phyloP scores from a whole-genome alignment of 768 basidiomycete genomes.

The Lanmaoa rubissima region DNA sequence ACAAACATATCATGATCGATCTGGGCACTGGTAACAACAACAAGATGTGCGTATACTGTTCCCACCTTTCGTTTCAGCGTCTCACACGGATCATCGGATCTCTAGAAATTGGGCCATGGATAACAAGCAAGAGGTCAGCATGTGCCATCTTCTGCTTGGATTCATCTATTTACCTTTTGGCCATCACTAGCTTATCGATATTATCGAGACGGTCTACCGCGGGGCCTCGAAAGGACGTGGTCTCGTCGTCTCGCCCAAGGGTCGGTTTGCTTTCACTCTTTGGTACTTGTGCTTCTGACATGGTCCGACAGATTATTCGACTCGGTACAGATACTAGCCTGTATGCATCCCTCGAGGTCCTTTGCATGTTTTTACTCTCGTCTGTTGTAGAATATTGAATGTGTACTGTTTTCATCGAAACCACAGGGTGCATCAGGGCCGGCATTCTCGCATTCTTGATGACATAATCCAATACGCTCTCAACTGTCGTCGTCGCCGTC shows the following conservation, averaged over 20 bases:
- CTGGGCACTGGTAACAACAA: slow-evolving; percentile 99
- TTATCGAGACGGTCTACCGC: slow-evolving; percentile 96
- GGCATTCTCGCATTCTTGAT: slow-evolving; percentile 12
- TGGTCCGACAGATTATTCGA: slow-evolving; percentile 64
- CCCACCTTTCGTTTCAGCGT: background rate
- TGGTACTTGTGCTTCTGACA: background rate
- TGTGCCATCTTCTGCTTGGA: background rate
- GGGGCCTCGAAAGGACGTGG: slow-evolving; percentile 97
- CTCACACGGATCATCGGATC: background rate
- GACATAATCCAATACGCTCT: background rate
- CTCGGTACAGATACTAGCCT: slow-evolving; percentile 67
- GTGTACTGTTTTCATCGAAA: background rate
- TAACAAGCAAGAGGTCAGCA: slow-evolving; percentile 90
- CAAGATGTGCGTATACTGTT: slow-evolving; percentile 73
- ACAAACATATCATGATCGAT: slow-evolving; percentile 99
- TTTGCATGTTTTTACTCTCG: background rate
- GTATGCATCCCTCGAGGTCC: background rate
- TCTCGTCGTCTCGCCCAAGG: slow-evolving; percentile 96
- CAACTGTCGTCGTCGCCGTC: background rate
- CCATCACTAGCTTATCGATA: slow-evolving; percentile 81
- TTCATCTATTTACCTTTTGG: background rate
- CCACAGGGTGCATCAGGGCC: slow-evolving; percentile 12
- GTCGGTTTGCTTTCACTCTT: slow-evolving; percentile 38
- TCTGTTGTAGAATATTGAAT: background rate
- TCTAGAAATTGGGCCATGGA: slow-evolving; percentile 98